Evolutionary conservation across 2,329 filamentous ascomycete species (phyloP).

Genomic region (Pyrenochaeta sp.): DNA sequence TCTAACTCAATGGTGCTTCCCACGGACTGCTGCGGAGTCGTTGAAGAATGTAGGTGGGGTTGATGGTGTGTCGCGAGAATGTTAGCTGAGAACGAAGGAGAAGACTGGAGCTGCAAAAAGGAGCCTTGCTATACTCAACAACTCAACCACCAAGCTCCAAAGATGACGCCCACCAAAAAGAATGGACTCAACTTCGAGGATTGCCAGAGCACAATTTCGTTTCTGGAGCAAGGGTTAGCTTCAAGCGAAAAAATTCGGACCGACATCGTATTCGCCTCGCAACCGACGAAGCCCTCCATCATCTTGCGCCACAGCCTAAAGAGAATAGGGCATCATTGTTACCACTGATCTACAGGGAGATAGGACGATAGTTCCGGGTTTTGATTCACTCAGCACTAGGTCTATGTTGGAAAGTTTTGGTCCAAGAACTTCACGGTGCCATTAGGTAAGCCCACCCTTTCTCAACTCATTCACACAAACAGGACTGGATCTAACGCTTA

Average conservation of each 20-base stretch:
- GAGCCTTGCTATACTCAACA: not conserved
- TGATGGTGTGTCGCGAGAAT: conserved; percentile 1
- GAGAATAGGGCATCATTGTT: too few relatives aligned
- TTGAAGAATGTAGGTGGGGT: not conserved
- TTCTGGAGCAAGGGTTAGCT: too few relatives aligned
- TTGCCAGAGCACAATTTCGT: not conserved
- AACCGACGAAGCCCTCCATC: too few relatives aligned
- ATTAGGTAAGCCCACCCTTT: conserved; percentile 1
- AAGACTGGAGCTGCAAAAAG: conserved; percentile 3
- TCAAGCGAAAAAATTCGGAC: not conserved
- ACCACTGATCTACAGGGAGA: too few relatives aligned
- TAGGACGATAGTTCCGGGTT: too few relatives aligned
- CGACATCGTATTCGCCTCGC: not conserved
- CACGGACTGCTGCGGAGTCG: not conserved
- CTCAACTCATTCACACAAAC: not conserved
- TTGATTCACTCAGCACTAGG: too few relatives aligned
- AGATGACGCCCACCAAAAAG: not conserved
- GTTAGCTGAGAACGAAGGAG: not conserved
- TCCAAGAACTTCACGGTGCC: not conserved
- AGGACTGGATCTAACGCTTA: conserved; percentile 1
- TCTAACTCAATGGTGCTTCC: not conserved
- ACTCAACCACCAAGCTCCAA: not conserved
- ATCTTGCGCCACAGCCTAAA: too few relatives aligned
- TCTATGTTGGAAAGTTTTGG: too few relatives aligned
- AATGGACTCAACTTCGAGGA: not conserved